Evolutionary conservation across 495 filamentous ascomycete genomes (phyloP), one percentile per base, ranked within the genome.

Genomic region (Corynascus novoguineensis): DNA sequence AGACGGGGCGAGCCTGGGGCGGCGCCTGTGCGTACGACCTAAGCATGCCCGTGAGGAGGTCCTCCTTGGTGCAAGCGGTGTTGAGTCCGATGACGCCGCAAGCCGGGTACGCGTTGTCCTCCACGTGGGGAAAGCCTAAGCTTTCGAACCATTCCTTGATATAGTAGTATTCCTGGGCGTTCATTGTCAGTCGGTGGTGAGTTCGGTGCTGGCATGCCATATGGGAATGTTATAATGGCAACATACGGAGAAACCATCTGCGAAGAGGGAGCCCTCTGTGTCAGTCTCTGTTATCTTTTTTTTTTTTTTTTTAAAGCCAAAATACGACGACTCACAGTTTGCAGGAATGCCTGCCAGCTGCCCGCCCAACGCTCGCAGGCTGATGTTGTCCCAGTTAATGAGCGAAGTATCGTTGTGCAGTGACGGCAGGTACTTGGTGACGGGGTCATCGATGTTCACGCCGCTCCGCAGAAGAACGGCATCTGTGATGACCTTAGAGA

Each of bases 71-170:
- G 46, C 46, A 49, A 19, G 14, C 46, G 8, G 9, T 1, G 46
- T 34, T 49, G 46, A 49, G 46, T 5, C 46, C 28, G 28, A 34
- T 49, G n/a, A 49, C 46, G 46, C 46, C 46, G 46, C 46, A 49
- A 9, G n/a, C 8, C 0, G 46, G 46, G 46, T 49, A 49, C 28
- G 3, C 14, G 46, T 7, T 32, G 46, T 49, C 46, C n/a, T 49
- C 22, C n/a, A 49, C 9, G 46, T 12, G 28, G 28, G 46, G 46
- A 19, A 49, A 49, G n/a, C 46, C 46, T n/a, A 49, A 29, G 28
- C 28, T 11, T 49, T 49, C 46, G 17, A 49, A 49, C 46, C 28
- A 49, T 27, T 2, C 4, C 5, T 49, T 49, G 46, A 49, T 19
- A 29, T 49, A 49, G 46, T 49, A 29, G 28, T 49, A 49, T 34